phyloP scores from a whole-genome alignment of 2,329 filamentous ascomycete genomes.

The Chrysoporthe puriensis region DNA sequence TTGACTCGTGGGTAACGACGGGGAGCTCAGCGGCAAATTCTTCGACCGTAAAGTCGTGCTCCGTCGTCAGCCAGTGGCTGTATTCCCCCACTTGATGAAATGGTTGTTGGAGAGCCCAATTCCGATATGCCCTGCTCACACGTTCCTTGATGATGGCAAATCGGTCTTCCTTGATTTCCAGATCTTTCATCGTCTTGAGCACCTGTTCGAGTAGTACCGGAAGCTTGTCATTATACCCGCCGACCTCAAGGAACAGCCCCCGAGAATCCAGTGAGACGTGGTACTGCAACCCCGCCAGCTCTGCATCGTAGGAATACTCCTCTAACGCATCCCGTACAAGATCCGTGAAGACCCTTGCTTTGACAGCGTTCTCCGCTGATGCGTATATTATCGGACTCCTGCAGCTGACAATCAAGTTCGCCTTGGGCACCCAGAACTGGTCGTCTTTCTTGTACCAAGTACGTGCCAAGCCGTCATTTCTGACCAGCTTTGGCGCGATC shows the following conservation, averaged over 20 bases:
- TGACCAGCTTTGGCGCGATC: slow-evolving; percentile 76
- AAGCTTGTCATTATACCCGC: slow-evolving; percentile 96
- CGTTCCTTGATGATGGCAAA: slow-evolving; percentile 93
- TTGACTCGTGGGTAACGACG: slow-evolving; percentile 72
- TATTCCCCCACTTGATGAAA: slow-evolving; percentile 88
- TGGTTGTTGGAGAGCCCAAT: slow-evolving; percentile 85
- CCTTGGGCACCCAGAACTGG: slow-evolving; percentile 97
- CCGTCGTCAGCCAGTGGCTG: slow-evolving; percentile 77
- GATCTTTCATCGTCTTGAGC: slow-evolving; percentile 77
- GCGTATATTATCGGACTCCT: slow-evolving; percentile 79
- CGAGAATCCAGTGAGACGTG: slow-evolving; percentile 72
- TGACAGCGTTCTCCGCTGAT: slow-evolving; percentile 77
- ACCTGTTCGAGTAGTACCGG: slow-evolving; percentile 89
- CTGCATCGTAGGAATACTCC: slow-evolving; percentile 95
- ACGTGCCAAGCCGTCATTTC: slow-evolving; percentile 78
- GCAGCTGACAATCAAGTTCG: slow-evolving; percentile 80
- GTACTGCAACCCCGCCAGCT: slow-evolving; percentile 87
- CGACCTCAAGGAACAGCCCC: slow-evolving; percentile 77
- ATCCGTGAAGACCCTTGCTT: slow-evolving; percentile 79
- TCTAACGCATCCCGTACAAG: slow-evolving; percentile 86
- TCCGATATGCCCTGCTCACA: slow-evolving; percentile 74
- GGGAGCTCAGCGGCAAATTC: slow-evolving; percentile 79
- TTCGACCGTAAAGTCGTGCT: slow-evolving; percentile 78
- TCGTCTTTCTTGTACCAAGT: slow-evolving; percentile 99
- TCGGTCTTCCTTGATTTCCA: slow-evolving; percentile 82